Conservation (phyloP, 2,329 filamentous ascomycete genomes). For the Orbilia javanica region DNA sequence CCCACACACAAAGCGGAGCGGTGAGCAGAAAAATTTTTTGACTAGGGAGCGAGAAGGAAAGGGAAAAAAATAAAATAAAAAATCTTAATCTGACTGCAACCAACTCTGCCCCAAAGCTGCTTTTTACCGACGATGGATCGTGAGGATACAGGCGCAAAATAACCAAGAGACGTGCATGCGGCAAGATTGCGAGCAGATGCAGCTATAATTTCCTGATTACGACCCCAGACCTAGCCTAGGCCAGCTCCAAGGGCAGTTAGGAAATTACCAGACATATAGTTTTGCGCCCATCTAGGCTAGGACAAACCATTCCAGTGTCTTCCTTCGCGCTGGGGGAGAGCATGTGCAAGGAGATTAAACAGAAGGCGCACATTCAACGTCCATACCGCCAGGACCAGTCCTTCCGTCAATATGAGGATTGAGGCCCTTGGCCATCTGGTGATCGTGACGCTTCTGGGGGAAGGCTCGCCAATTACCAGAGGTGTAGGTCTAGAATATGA, state of each 20-base stretch:
- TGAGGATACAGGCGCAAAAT: constrained; percentile 22
- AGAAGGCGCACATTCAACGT: constrained; percentile 23
- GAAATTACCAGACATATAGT: constrained; percentile 55
- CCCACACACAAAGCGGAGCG: constrained; percentile 50
- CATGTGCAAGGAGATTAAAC: constrained; percentile 35
- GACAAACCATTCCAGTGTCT: constrained; percentile 26
- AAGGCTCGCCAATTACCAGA: constrained; percentile 9
- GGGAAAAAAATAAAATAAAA: constrained; percentile 15
- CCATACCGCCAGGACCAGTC: constrained; percentile 34
- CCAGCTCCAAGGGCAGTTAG: constrained; percentile 52
- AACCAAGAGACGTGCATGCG: constrained; percentile 31
- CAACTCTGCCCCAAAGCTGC: constrained; percentile 23
- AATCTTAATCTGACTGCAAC: constrained; percentile 47
- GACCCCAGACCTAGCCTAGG: constrained; percentile 56
- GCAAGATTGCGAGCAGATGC: constrained; percentile 57
- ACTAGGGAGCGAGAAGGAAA: constrained; percentile 22
- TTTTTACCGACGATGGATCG: constrained; percentile 19
- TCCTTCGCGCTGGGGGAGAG: constrained; percentile 15
- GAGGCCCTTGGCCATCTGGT: constrained; percentile 7
- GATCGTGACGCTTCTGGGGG: constrained; percentile 25
- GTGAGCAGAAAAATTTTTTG: constrained; percentile 18
- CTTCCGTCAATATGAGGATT: constrained; percentile 45
- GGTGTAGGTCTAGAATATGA: constrained; percentile 18
- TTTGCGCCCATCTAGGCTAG: constrained; percentile 40
- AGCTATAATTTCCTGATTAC: constrained; percentile 57